Evolutionary conservation across 192 early-diverging fungal genomes (phyloP).

Genomic region (Podila epicladia): DNA sequence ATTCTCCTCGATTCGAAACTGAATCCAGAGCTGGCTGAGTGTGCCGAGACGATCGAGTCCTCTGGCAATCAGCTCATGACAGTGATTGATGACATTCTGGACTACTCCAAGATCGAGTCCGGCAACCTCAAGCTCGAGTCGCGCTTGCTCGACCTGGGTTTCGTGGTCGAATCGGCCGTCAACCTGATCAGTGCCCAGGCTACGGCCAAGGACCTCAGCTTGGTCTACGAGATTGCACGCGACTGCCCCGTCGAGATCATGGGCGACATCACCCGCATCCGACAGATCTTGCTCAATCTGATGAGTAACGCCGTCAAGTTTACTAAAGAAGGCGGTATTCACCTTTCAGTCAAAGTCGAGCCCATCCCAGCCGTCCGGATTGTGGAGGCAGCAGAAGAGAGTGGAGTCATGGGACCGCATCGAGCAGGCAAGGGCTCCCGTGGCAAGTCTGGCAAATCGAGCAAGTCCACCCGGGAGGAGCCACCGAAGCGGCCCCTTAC

Average conservation of each 20-base stretch:
- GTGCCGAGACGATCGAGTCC: constrained; percentile 57
- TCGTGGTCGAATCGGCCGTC: constrained; percentile 69
- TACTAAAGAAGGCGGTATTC: constrained; percentile 53
- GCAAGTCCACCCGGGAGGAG: neutral
- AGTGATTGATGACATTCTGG: constrained; percentile 64
- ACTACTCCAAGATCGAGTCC: constrained; percentile 83
- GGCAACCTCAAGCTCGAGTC: constrained; percentile 75
- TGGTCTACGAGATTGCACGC: constrained; percentile 65
- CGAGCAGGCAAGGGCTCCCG: too few relatives aligned
- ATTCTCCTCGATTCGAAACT: constrained; percentile 77
- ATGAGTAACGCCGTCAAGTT: constrained; percentile 68
- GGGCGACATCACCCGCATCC: constrained; percentile 63
- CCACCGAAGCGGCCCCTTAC: neutral
- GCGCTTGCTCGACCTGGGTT: constrained; percentile 67
- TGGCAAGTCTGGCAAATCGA: neutral
- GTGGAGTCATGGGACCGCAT: too few relatives aligned
- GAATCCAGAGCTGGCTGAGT: constrained; percentile 73
- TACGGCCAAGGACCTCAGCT: constrained; percentile 64
- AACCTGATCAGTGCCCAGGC: constrained; percentile 72
- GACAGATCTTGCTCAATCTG: constrained; percentile 63
- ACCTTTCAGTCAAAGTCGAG: constrained; percentile 42
- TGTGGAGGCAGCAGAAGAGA: constrained; percentile 2
- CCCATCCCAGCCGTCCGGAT: constrained; percentile 20
- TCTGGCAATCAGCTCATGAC: constrained; percentile 55
- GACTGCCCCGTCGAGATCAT: constrained; percentile 49